Base-by-base conservation (phyloP, 441 rosid genomes). In the Eugenia klotzschiana region DNA sequence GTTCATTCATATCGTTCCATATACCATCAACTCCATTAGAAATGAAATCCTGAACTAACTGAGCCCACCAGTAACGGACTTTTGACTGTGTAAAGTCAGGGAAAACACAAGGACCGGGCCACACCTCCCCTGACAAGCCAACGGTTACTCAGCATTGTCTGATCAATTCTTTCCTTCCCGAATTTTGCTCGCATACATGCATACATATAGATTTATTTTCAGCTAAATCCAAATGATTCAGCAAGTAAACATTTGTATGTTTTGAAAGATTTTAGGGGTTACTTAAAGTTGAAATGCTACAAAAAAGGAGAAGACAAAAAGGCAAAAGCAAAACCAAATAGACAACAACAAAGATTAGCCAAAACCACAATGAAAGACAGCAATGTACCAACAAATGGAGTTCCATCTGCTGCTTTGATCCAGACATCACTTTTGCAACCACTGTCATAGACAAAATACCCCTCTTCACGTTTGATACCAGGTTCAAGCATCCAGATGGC, bases 1-100 rank as follows among this genome's bases (percentile, higher is more conserved):
- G 98, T 88, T 96, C 99, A 43, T 96, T 96, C 99, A 96, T 96
- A 88, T 96, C 98, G 79, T 96, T 96, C 99, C 99, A 95, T 88
- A 96, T 96, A 80, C 98, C 99, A 89, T 96, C 98, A 80, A 95
- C 98, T 80, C 98, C 98, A 90, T 91, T 93, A 85, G 95, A 91
- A 81, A 88, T 69, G 69, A 94, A 96, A 82, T 93, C 96, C 83
- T 92, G 95, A 73, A 96, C 98, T 81, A 92, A 88, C 90, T 82
- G 51, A 49, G 98, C 96, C 99, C 98, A 96, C 99, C 98, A 95
- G 83, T 93, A 90, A 64, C 98, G 96, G 80, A 89, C 91, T 90
- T 92, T 89, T 37, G 95, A 90, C 80, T 90, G 94, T 49, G 98
- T 94, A 87, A 91, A 97, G 90, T 97, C 98, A 43, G 98, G 99